Conservation (phyloP, 441 rosid genomes). For the Pelargonium australe region DNA sequence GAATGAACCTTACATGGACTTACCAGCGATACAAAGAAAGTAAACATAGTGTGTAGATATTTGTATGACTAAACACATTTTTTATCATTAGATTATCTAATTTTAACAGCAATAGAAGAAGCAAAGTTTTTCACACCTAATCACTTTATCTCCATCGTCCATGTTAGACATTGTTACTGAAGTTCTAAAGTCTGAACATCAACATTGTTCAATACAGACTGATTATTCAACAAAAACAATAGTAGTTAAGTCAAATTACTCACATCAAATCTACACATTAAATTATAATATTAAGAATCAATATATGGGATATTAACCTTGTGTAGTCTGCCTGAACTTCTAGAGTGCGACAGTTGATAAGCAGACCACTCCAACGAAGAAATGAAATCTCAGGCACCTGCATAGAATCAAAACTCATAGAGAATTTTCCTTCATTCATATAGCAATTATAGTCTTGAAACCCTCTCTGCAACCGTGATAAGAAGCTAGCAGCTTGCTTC, state of each 20-base stretch:
- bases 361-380: constrained; percentile 79
- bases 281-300: neutral
- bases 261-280: neutral
- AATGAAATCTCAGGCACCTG: constrained; percentile 33
- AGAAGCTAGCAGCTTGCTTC: constrained; percentile 55
- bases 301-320: constrained; percentile 32
- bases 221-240: neutral
- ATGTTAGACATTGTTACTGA: neutral
- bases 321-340: constrained; percentile 90
- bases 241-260: neutral
- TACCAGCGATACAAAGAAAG: neutral
- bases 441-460: constrained; percentile 68
- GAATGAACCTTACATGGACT: neutral
- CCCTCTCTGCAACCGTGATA: constrained; percentile 45
- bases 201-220: neutral
- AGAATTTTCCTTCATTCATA: constrained; percentile 68
- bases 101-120: neutral
- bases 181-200: neutral
- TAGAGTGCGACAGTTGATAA: constrained; percentile 53
- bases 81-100: neutral
- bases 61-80: neutral
- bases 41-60: neutral
- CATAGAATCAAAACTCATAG: constrained; percentile 55
- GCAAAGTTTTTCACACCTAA: neutral
- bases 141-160: neutral